These are phyloP conservation scores for Boletus pseudo-olivaceus DNA, from an alignment of 768 basidiomycete species.

Conservation along the genomic window DNA sequence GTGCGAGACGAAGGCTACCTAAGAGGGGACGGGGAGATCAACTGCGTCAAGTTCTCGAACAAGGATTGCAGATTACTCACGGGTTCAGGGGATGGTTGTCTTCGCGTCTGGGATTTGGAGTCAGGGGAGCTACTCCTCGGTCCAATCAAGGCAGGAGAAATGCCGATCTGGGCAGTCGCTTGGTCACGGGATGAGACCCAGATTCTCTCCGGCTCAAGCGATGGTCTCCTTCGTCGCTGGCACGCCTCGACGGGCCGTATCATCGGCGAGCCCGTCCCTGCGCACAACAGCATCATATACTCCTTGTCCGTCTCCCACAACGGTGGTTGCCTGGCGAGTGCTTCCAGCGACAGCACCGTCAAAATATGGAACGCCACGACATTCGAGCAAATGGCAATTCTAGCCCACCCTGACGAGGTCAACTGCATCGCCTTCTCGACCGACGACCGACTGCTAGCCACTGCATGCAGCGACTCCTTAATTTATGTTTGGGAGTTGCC, in stretches of 20 bases:
- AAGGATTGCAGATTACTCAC: constrained; percentile 26
- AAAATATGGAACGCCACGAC: constrained; percentile 29
- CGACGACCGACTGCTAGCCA: constrained; percentile 31
- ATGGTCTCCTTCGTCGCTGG: constrained; percentile 27
- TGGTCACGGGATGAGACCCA: constrained; percentile 30
- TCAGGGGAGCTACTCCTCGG: constrained; percentile 26
- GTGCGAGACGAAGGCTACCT: constrained; percentile 23
- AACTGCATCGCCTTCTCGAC: constrained; percentile 29
- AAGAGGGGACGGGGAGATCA: constrained; percentile 24
- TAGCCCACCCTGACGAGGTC: constrained; percentile 25
- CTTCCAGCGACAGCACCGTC: constrained; percentile 29
- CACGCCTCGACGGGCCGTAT: constrained; percentile 18
- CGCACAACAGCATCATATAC: constrained; percentile 26
- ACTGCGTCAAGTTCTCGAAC: constrained; percentile 27
- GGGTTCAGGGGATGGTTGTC: constrained; percentile 27
- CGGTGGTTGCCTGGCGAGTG: constrained; percentile 26
- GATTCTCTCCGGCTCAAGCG: constrained; percentile 23
- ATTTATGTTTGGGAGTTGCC: constrained; percentile 32
- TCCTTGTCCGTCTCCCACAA: constrained; percentile 27
- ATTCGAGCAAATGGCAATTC: constrained; percentile 22
- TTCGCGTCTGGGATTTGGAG: constrained; percentile 29
- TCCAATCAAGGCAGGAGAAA: constrained; percentile 20
- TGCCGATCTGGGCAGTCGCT: constrained; percentile 28
- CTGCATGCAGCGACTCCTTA: constrained; percentile 28
- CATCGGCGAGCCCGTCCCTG: constrained; percentile 22